Percentiles rank a stretch among this genome's conserved stretches.
Conservation (phyloP, 371 early-diverging fungal genomes). For the Rhizopus sp. region DNA sequence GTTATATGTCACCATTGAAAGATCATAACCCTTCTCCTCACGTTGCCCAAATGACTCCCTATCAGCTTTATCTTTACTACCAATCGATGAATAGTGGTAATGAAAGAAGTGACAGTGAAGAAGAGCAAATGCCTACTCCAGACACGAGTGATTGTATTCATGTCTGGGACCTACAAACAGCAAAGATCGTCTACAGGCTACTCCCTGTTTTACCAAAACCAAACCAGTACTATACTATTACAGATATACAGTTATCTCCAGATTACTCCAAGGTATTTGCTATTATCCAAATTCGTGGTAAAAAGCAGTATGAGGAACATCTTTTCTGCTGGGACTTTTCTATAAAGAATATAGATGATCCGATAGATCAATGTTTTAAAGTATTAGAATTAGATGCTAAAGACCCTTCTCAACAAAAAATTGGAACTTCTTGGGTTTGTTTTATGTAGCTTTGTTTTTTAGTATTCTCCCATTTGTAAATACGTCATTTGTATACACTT, state of each 20-base stretch:
- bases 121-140: slow-evolving; percentile 14
- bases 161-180: slow-evolving; percentile 60
- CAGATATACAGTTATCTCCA: slow-evolving; percentile 36
- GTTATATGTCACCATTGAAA: slow-evolving; percentile 17
- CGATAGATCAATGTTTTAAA: slow-evolving; percentile 12
- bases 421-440: slow-evolving; percentile 43
- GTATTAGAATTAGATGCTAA: slow-evolving; percentile 21
- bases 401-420: slow-evolving; percentile 13
- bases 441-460: slow-evolving; percentile 20
- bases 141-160: slow-evolving; percentile 48
- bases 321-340: slow-evolving; percentile 47
- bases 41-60: slow-evolving; percentile 32
- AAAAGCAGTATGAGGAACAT: slow-evolving; percentile 24
- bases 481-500: no score
- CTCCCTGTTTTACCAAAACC: slow-evolving; percentile 30
- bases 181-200: slow-evolving; percentile 47
- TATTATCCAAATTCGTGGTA: slow-evolving; percentile 33
- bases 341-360: neutral
- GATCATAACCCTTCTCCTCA: slow-evolving; percentile 13
- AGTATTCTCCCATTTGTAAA: no score
- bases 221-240: slow-evolving; percentile 30
- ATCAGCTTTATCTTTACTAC: slow-evolving; percentile 41
- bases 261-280: slow-evolving; percentile 36
- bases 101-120: neutral
- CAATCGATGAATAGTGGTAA: slow-evolving; percentile 17